Evolutionary conservation across 306 rosid species (phyloP), one percentile per base, ranked within the genome.

Genomic region (Vigna unguiculata): DNA sequence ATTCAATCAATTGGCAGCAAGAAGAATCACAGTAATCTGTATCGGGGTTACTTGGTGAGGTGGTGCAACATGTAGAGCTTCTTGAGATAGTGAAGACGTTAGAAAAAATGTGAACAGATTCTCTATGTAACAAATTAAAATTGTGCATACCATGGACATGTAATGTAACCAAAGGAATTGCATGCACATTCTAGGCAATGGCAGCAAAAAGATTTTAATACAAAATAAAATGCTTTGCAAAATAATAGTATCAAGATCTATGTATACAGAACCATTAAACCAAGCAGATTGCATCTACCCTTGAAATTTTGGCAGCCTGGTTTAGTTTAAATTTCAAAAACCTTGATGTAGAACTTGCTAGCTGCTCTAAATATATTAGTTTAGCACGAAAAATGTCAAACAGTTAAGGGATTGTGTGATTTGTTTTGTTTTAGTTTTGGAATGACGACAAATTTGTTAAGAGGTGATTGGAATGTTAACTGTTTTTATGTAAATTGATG

Each of bases 1-100:
- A 55, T 24, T 4, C 51, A 65, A 40, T 9, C 45, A 48, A 45
- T 28, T 28, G 58, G 53, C 59, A 66, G 30, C 72, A 57, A 57
- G 43, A 54, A 46, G 32, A 52, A 76, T 69, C 45, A 28, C 12
- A 28, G 21, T 25, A 9, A 59, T 28, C 1, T 76, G 83, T 77
- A 11, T 67, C 83, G 8, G 68, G 78, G 89, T 76, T 69, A 76
- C 46, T 8, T 68, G 83, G 80, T 55, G 80, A 55, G 78, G 45
- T 48, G 78, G 45, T 48, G 51, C 63, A 67, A 10, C 65, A 22
- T 14, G 21, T 71, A 68, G 75, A 63, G 55, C 66, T 62, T 74
- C 69, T 58, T 76, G 19, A 76, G 53, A 40, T 38, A 38, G 73
- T 32, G 13, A 28, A 47, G 47, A 32, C 38, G 47, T 80, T 41